phyloP scores from a whole-genome alignment of 2,329 filamentous ascomycete genomes.

The Paradendryphiella salina region DNA sequence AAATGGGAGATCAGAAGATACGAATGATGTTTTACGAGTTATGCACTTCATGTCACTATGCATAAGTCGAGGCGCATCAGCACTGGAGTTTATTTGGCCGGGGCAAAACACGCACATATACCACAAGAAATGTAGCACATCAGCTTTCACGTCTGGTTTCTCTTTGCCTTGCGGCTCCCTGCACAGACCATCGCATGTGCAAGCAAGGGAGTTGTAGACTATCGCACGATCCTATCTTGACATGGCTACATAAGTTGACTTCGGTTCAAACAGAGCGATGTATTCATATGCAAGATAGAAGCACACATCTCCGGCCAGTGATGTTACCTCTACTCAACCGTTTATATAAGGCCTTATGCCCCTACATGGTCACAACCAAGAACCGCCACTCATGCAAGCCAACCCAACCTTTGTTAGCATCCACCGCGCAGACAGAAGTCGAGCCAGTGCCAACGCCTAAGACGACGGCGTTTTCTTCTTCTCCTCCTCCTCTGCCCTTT shows the following conservation, averaged over 20 bases:
- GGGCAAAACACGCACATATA: neutral
- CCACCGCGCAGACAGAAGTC: neutral
- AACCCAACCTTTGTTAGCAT: neutral
- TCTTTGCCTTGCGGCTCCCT: no score
- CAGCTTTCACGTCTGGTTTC: neutral
- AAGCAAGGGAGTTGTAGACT: neutral
- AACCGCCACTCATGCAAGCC: slow-evolving; percentile 1
- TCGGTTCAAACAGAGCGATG: no score
- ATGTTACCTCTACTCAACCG: no score
- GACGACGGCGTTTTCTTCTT: no score
- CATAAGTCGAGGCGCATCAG: slow-evolving; percentile 1
- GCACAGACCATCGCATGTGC: neutral
- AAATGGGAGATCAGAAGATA: neutral
- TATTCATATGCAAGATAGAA: no score
- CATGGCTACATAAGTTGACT: no score
- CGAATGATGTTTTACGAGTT: slow-evolving; percentile 6
- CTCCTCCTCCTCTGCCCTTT: slow-evolving; percentile 14
- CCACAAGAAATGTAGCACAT: neutral
- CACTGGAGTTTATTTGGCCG: slow-evolving; percentile 1
- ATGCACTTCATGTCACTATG: slow-evolving; percentile 3
- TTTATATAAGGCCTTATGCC: no score
- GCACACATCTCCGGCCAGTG: no score
- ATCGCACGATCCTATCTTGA: no score
- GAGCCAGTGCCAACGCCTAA: neutral
- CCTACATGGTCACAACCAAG: neutral